Evolutionary conservation across 352 stramenopile species (phyloP), one percentile per base, ranked within the genome.

Genomic region (Phytophthora hybrid): DNA sequence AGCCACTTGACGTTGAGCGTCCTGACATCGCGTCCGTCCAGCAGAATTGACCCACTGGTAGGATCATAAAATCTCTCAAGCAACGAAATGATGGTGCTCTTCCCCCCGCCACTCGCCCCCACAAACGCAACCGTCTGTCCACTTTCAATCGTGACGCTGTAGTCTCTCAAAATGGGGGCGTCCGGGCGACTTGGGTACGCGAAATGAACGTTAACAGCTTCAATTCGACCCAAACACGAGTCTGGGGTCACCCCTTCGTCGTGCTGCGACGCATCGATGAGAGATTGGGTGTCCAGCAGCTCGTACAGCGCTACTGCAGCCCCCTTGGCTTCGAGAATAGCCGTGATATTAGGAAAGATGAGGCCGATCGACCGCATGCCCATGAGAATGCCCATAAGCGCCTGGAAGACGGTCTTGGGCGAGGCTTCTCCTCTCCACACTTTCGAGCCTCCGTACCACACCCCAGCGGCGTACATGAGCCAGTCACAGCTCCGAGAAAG

Each of bases 21-120:
- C 14, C 73, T 73, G 1, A 95, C 73, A 58, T 92, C 73, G 58
- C 75, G 71, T 47, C 87, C 93, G 69, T 97, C 86, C 47, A 97
- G 83, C 2, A 78, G 66, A 26, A 98, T 78, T 14, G 52, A 47
- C n/a, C 93, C 93, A 21, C 69, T 57, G 34, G 69, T 77, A 5
- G 88, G 85, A 57, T 93, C 83, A 72, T 98, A 98, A 66, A 98
- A 97, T 26, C 92, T 62, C 60, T 95, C 70, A 23, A 98, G 62
- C 21, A 98, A 76, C 4, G 70, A 56, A 19, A 73, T 56, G 60
- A 98, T 55, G 14, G 70, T 77, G 19, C 64, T 74, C 23, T 77
- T 77, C 4, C 70, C 70, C 1, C 70, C 70, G 13, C 70, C 70
- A 41, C 70, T 77, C 1, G 70, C 23, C 4, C 64, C 70, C 9